phyloP scores from a whole-genome alignment of 31 red algal genomes.

The Odonthalia washingtoniensis region DNA sequence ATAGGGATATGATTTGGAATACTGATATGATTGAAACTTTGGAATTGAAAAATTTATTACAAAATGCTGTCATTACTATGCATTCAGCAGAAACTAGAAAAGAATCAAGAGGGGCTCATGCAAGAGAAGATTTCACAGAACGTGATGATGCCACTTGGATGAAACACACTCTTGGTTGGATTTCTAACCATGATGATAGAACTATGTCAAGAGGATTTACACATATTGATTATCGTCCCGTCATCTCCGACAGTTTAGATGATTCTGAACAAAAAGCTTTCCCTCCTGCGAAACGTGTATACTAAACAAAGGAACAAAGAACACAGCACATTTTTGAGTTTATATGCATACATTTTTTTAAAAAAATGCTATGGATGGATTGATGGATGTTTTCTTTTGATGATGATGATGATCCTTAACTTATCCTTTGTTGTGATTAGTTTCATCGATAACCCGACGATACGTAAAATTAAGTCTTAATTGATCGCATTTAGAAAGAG shows the following conservation, averaged over 20 bases:
- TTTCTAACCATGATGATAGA: conserved; percentile 58
- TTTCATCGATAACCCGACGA: conserved; percentile 53
- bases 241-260: conserved; percentile 79
- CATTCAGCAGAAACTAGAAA: conserved; percentile 91
- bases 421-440: too few relatives aligned
- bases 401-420: too few relatives aligned
- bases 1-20: conserved; percentile 94
- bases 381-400: too few relatives aligned
- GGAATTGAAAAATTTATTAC: conserved; percentile 90
- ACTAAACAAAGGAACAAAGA: conserved; percentile 65
- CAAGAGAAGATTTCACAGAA: conserved; percentile 91
- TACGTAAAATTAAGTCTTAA: conserved; percentile 79
- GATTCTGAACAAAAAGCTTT: conserved; percentile 75
- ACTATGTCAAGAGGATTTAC: conserved; percentile 62
- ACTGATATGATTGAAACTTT: conserved; percentile 96
- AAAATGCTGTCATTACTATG: conserved; percentile 91
- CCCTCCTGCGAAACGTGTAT: conserved; percentile 87
- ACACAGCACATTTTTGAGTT: too few relatives aligned
- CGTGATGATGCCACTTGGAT: conserved; percentile 92
- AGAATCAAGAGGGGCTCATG: conserved; percentile 95
- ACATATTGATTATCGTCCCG: conserved; percentile 90
- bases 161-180: conserved; percentile 95
- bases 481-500: conserved; percentile 61
- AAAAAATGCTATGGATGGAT: too few relatives aligned
- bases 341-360: too few relatives aligned